Conservation (phyloP, 495 filamentous ascomycete species). For the Penicillium arizonense region DNA sequence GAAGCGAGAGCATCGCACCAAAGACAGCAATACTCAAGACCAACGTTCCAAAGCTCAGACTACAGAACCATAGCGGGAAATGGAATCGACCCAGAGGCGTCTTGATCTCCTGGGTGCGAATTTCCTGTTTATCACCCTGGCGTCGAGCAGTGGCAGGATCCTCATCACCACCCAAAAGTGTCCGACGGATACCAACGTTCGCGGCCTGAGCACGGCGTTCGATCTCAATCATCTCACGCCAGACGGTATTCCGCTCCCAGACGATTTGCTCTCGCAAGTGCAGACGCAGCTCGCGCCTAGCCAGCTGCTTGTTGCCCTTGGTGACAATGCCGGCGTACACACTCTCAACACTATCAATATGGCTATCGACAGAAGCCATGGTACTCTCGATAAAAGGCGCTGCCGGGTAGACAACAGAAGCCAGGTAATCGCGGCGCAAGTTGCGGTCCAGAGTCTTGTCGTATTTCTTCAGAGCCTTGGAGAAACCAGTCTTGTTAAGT, state of each 20-base stretch:
- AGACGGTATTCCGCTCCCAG: constrained; percentile 98
- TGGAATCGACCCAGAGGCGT: constrained; percentile 80
- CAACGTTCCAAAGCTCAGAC: constrained; percentile 75
- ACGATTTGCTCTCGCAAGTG: constrained; percentile 96
- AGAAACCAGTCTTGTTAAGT: constrained; percentile 93
- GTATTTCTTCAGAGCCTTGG: constrained; percentile 96
- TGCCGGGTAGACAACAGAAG: constrained; percentile 64
- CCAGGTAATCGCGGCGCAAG: constrained; percentile 73
- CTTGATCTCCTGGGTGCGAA: constrained; percentile 61
- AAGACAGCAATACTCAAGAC: constrained; percentile 71
- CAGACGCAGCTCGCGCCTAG: constrained; percentile 80
- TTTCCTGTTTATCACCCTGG: constrained; percentile 78
- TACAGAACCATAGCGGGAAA: constrained; percentile 80
- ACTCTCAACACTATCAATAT: constrained; percentile 70
- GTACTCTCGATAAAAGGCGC: constrained; percentile 75
- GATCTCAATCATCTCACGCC: constrained; percentile 98
- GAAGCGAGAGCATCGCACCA: constrained; percentile 63
- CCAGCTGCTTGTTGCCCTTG: constrained; percentile 68
- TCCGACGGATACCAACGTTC: constrained; percentile 76
- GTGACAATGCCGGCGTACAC: constrained; percentile 81
- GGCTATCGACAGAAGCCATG: constrained; percentile 63
- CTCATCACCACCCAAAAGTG: constrained; percentile 72
- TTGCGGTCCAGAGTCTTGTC: constrained; percentile 90
- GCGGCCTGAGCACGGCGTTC: constrained; percentile 95
- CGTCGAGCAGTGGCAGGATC: constrained; percentile 68